Conservation (phyloP, 106 monocot species). For the Allium cepa region DNA sequence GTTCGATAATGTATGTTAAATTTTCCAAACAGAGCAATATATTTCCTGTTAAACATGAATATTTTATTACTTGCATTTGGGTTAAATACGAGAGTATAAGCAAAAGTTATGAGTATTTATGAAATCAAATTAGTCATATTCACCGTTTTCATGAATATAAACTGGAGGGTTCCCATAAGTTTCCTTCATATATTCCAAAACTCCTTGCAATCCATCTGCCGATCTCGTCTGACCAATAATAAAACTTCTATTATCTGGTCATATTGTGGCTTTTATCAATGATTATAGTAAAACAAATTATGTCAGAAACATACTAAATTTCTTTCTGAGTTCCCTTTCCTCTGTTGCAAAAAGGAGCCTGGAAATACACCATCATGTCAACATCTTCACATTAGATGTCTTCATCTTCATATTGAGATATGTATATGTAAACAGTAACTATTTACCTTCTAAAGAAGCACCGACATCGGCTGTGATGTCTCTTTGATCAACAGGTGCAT, state of each 20-base stretch:
- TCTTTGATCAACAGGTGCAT: neutral
- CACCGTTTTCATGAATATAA: conserved; percentile 60
- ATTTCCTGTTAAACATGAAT: neutral
- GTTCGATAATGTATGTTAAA: too few species aligned
- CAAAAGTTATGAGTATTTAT: neutral
- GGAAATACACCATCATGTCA: neutral
- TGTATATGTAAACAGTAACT: neutral
- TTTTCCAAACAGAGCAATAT: neutral
- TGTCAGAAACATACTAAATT: neutral
- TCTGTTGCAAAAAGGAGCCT: neutral
- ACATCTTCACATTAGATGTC: neutral
- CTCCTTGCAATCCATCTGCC: conserved; percentile 19
- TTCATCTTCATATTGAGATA: neutral
- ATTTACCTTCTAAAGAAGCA: conserved; percentile 20
- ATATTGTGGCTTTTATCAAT: too few species aligned
- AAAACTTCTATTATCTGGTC: too few species aligned
- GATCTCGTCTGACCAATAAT: neutral
- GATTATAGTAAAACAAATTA: too few species aligned
- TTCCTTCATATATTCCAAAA: conserved; percentile 27
- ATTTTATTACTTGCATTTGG: neutral
- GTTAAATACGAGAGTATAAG: neutral
- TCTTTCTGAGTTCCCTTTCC: neutral
- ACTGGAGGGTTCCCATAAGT: conserved; percentile 31
- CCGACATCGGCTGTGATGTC: conserved; percentile 25
- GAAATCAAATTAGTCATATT: neutral